phyloP scores from a whole-genome alignment of 352 stramenopile species.

The Globisporangium apiculatum region DNA sequence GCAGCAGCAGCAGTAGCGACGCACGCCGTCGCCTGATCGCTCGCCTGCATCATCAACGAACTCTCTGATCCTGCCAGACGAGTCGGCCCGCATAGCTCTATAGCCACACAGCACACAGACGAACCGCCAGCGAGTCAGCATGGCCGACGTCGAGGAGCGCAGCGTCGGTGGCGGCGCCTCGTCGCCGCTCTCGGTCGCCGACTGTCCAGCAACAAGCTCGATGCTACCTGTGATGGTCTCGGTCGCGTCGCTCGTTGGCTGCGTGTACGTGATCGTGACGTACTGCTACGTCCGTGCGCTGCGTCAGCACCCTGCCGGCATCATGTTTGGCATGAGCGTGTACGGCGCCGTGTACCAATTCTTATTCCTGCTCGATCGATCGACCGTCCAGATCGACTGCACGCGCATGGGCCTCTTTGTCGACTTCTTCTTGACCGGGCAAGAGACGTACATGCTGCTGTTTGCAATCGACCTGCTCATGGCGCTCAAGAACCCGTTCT shows the following conservation, averaged over 20 bases:
- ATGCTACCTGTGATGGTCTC: constrained; percentile 62
- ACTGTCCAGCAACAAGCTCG: constrained; percentile 37
- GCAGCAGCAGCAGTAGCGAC: background rate
- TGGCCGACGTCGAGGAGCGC: constrained; percentile 8
- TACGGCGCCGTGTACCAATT: constrained; percentile 82
- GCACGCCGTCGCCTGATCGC: no score
- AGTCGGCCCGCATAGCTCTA: no score
- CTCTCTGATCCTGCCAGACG: no score
- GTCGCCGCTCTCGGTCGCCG: constrained; percentile 9
- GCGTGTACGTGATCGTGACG: constrained; percentile 70
- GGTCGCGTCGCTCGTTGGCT: constrained; percentile 57
- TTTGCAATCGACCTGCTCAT: constrained; percentile 82
- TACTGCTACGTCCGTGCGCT: constrained; percentile 61
- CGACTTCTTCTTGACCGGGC: constrained; percentile 76
- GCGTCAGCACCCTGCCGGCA: constrained; percentile 71
- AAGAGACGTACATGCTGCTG: constrained; percentile 87
- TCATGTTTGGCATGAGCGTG: constrained; percentile 85
- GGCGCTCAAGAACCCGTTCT: constrained; percentile 83
- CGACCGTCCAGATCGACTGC: constrained; percentile 37
- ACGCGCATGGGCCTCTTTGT: constrained; percentile 59
- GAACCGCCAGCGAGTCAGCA: background rate
- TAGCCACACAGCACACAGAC: background rate
- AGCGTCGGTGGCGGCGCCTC: background rate
- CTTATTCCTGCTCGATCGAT: constrained; percentile 55
- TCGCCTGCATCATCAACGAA: background rate